Evolutionary conservation across 768 basidiomycete species (phyloP), one percentile per base, ranked within the genome.

Genomic region (Lactarius quietus): DNA sequence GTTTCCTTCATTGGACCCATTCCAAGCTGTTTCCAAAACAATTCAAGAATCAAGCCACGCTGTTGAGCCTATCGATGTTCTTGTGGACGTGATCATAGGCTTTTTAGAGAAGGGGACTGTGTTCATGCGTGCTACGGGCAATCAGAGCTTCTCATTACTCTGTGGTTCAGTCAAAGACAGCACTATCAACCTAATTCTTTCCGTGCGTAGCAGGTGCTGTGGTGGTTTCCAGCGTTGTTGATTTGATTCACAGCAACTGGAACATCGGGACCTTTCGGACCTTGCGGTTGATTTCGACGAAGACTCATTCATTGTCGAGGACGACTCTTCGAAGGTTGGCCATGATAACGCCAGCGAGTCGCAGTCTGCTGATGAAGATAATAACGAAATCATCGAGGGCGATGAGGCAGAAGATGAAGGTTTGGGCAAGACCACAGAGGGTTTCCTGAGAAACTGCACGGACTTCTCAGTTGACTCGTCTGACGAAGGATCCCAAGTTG

Each of bases 1-100:
- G 74, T 86, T 85, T 73, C 70, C 75, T 59, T 67, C 70, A 65
- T 71, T 66, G 70, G 71, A 72, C 45, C 77, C 76, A 66, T 52
- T 15, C 1, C 9, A 55, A 38, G n/a, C n/a, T n/a, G n/a, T n/a
- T n/a, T n/a, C n/a, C n/a, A n/a, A n/a, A n/a, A n/a, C n/a, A n/a
- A n/a, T n/a, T n/a, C n/a, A n/a, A 58, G 66, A 74, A 65, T 62
- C 69, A n/a, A 80, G 80, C 17, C 79, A 79, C 10, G 78, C 77
- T 3, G 79, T 82, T 1, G 83, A 84, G 56, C 87, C 94, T 1
- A 85, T 95, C 61, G 94, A 97, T 67, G 76, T 94, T 52, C 81
- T 98, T 45, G 86, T 95, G 38, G 95, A 98, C 73, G 82, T 83
- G n/a, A 85, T 98, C 57, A 92, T 99, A 56, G 93, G 93, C 7